Conservation (phyloP, 805 yeast species). For the Kuraishia ogatae region DNA sequence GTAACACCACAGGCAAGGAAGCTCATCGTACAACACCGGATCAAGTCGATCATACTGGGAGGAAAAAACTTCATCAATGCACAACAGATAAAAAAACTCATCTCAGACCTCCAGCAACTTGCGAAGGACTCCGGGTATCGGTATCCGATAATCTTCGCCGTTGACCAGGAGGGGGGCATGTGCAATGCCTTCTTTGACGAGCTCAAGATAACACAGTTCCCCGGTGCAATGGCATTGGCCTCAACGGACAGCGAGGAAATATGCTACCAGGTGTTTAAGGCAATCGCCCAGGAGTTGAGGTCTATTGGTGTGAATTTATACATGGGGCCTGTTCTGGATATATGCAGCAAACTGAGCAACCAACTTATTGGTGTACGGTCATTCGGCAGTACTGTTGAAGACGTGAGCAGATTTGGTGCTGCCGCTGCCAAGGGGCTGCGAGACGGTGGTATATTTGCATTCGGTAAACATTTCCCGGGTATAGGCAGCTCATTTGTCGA, state of each 20-base stretch:
- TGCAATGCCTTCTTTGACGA: constrained; percentile 49
- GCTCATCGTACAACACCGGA: constrained; percentile 39
- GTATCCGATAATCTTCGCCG: constrained; percentile 45
- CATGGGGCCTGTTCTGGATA: constrained; percentile 57
- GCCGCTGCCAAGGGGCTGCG: constrained; percentile 45
- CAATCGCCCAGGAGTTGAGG: constrained; percentile 42
- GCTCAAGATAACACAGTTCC: constrained; percentile 43
- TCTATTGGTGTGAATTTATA: constrained; percentile 48
- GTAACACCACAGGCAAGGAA: constrained; percentile 45
- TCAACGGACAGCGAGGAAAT: constrained; percentile 42
- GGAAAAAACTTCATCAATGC: constrained; percentile 42
- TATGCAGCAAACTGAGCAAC: constrained; percentile 44
- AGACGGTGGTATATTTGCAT: constrained; percentile 43
- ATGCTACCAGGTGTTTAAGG: constrained; percentile 43
- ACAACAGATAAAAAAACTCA: constrained; percentile 37
- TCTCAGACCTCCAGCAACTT: constrained; percentile 44
- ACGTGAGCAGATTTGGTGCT: constrained; percentile 43
- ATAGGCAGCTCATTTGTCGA: constrained; percentile 55
- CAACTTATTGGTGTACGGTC: constrained; percentile 53
- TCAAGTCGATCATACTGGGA: constrained; percentile 43
- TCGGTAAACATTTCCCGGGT: constrained; percentile 64
- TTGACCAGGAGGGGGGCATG: constrained; percentile 61
- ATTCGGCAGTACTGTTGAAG: constrained; percentile 53
- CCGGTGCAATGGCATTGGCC: constrained; percentile 57
- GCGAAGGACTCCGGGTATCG: constrained; percentile 41